Evolutionary conservation across 768 basidiomycete species (phyloP), one percentile per base, ranked within the genome.

Genomic region (Panus rudis): DNA sequence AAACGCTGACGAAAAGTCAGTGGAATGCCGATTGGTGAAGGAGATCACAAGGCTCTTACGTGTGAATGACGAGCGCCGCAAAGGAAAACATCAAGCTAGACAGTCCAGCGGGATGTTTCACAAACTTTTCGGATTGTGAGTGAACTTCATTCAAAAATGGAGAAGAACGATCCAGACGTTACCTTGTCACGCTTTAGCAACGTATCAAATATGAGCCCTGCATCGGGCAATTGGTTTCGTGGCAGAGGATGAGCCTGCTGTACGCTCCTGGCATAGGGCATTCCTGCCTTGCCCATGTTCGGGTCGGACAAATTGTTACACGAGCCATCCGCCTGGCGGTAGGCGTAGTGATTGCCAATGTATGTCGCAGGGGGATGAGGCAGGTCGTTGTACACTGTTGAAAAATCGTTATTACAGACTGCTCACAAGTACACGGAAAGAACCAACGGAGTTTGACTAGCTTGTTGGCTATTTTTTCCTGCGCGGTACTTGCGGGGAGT

Each of bases 231-330:
- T 45, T 79, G 76, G 52, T 82, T 76, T 34, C 56, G 65, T 0
- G 87, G 81, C 3, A 87, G 65, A 2, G 84, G 73, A 47, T 81
- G 72, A 2, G 43, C 58, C 56, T 84, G 81, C 51, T 86, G 83
- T 19, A 91, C 90, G 35, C 83, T 89, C 19, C 89, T 78, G n/a
- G 86, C 73, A 57, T 92, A 92, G 0, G 89, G 81, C 11, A 72
- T 79, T 4, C 79, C 76, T 2, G 89, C 85, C 66, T 80, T 81
- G 35, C 91, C 91, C 64, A 92, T 59, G 46, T 79, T 68, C 2
- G 89, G 88, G 27, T 68, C 57, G 42, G 71, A 68, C 34, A 79
- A 68, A 53, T 90, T 92, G 64, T 93, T 92, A 57, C 65, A 63
- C 3, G 79, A 76, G 6, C 91, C 91, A 59, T 92, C 90, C 3